Percentiles rank a stretch among this genome's conserved stretches.
These are phyloP conservation scores for Arctium minus DNA, from an alignment of 129 eudicot genomes.

Conservation along the genomic window DNA sequence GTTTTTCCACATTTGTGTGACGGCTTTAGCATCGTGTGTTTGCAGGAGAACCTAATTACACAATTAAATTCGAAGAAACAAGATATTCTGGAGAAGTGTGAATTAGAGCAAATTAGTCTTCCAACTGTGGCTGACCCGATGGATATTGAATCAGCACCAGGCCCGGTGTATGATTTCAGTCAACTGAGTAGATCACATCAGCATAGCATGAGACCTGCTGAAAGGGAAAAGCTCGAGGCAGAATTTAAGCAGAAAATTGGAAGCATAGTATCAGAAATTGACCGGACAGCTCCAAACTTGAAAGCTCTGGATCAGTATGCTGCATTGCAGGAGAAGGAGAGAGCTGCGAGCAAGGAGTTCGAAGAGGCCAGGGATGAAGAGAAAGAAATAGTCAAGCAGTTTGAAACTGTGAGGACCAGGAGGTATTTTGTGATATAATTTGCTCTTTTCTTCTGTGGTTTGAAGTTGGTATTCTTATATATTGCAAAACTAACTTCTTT, in stretches of 20 bases:
- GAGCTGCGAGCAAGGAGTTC: conserved; percentile 61
- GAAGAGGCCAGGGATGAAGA: conserved; percentile 91
- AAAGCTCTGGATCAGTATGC: conserved; percentile 95
- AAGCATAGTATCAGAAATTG: conserved; percentile 71
- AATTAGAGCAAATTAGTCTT: conserved; percentile 68
- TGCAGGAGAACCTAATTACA: conserved; percentile 68
- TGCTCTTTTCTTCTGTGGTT: background rate
- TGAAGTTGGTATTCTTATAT: background rate
- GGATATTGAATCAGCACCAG: conserved; percentile 64
- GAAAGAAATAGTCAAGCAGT: conserved; percentile 55
- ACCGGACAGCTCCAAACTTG: conserved; percentile 88
- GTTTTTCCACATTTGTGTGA: background rate
- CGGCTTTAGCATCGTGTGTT: conserved; percentile 15
- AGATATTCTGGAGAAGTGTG: conserved; percentile 91
- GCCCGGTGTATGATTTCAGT: conserved; percentile 71
- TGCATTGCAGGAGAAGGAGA: conserved; percentile 78
- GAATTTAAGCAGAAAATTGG: conserved; percentile 82
- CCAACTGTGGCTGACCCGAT: conserved; percentile 82
- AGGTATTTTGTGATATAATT: conserved; percentile 45
- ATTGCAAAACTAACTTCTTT: background rate
- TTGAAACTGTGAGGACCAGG: conserved; percentile 53
- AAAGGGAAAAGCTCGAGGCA: conserved; percentile 78
- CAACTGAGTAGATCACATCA: conserved; percentile 63
- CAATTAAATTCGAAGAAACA: conserved; percentile 69
- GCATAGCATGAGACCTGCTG: conserved; percentile 60